These are phyloP conservation scores for Phytopythium aichiense DNA, from an alignment of 352 stramenopile genomes.

Conservation along the genomic window DNA sequence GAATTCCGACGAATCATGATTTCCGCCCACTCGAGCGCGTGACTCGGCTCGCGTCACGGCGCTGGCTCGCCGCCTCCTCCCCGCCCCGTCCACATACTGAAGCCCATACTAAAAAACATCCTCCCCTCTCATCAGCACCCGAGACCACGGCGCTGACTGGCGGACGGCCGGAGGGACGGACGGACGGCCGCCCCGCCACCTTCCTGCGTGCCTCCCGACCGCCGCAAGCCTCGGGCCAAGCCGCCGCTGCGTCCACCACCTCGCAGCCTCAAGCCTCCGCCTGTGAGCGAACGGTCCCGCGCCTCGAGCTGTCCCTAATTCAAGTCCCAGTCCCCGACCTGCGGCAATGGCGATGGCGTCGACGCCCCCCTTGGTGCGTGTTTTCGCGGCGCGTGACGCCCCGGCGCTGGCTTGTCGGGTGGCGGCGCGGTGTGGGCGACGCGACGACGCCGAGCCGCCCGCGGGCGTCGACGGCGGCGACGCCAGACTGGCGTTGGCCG, in stretches of 20 bases:
- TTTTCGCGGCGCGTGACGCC: constrained; percentile 1
- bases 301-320: too few relatives aligned
- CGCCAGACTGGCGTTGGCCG: background rate
- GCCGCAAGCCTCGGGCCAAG: too few relatives aligned
- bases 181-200: too few relatives aligned
- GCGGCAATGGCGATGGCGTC: background rate
- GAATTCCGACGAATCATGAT: background rate
- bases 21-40: background rate
- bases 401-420: constrained; percentile 1
- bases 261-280: too few relatives aligned
- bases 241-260: too few relatives aligned
- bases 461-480: background rate
- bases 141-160: constrained; percentile 1
- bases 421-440: background rate
- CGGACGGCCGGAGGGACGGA: constrained; percentile 1
- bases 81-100: background rate
- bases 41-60: constrained; percentile 2
- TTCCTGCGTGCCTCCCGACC: too few relatives aligned
- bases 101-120: background rate
- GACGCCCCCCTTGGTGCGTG: background rate
- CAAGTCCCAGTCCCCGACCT: background rate
- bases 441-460: background rate
- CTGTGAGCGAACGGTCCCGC: too few relatives aligned
- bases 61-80: background rate
- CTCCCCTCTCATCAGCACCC: background rate